Evolutionary conservation across 192 early-diverging fungal species (phyloP), one percentile per base, ranked within the genome.

Genomic region (Chytriomyces hyalinus): DNA sequence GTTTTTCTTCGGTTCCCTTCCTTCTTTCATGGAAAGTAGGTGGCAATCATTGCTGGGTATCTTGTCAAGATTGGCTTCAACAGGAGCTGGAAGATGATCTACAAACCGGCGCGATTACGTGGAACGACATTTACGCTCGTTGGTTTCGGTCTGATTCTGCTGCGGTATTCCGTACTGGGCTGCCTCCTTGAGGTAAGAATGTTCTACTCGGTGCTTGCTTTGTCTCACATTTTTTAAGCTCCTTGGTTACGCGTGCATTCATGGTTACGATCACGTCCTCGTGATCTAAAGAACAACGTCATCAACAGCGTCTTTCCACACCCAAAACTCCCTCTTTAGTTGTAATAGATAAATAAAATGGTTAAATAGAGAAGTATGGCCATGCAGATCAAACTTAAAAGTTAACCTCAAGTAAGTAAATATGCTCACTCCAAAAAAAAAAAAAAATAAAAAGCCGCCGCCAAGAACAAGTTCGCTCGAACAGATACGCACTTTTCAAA

Each of bases 241-340:
- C 8, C n/a, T 45, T 47, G 71, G 71, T 11, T 44, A 24, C 59
- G 45, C 62, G n/a, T 73, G 71, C 45, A 73, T 73, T 22, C 10
- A 28, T 9, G 71, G 71, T 13, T 73, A 63, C 44, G 71, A 73
- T 62, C 71, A 73, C 44, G 11, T 73, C 11, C 61, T 73, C 8
- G 61, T 73, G 26, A 60, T 73, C 26, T 73, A 47, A 73, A 6
- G 36, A 36, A 26, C 24, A 26, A 49, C 3, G 43, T 68, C 20
- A 20, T 20, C 22, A 64, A 36, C 36, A 36, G 1, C 36, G 36
- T 64, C 20, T 64, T 20, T 26, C 11, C 62, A 36, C 11, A 64
- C 36, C 11, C 9, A 22, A 28, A 26, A 64, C 62, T 20, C 11
- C 11, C 36, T 24, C 22, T 64, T 64, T 20, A 26, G 22, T 20